Evolutionary conservation across 192 early-diverging fungal genomes (phyloP), one percentile per base, ranked within the genome.

Genomic region (Mortierella hygrophila): DNA sequence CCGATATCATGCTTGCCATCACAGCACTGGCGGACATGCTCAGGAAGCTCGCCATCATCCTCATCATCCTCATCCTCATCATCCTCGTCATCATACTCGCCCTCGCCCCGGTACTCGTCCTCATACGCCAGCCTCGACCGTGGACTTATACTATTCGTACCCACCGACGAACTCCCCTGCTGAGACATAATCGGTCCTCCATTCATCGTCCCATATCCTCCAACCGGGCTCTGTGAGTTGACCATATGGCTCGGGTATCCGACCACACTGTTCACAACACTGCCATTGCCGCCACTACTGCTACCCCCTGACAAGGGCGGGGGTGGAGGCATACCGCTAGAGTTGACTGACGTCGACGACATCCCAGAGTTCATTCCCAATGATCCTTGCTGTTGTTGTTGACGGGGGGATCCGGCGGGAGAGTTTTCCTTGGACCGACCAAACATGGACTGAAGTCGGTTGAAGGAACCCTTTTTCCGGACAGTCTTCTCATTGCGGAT

Each of bases 1-100:
- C 84, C 79, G 60, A 86, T 86, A 68, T 86, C 84, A 49, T 86
- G 84, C 70, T 86, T 86, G 65, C 84, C 79, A 41, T 81, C 84
- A 46, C 84, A 81, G 79, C 78, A 86, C 54, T 81, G 84, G 38
- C 84, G 79, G 1, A 86, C 74, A 75, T 86, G 84, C 65, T 86
- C 84, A 0, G 84, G 84, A 29, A 86, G 38, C 71, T 79, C 84
- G 11, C 70, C 84, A 60, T 86, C 84, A 32, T 86, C 83, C 0
- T 79, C 76, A 26, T 86, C 84, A 6, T 81, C 75, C 6, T 60
- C 69, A 6, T 77, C 70, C 18, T 54, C 60, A 4, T 76, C 75
- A 41, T 79, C 76, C 15, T 38, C 72, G 16, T 83, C 76, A 15
- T 78, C 70, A 54, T 75, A 68, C 18, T 75, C 71, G 4, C 57